Percentiles rank a stretch among this genome's conserved stretches.
phyloP scores from a whole-genome alignment of 768 basidiomycete genomes.

The Rhodotorula diobovata region DNA sequence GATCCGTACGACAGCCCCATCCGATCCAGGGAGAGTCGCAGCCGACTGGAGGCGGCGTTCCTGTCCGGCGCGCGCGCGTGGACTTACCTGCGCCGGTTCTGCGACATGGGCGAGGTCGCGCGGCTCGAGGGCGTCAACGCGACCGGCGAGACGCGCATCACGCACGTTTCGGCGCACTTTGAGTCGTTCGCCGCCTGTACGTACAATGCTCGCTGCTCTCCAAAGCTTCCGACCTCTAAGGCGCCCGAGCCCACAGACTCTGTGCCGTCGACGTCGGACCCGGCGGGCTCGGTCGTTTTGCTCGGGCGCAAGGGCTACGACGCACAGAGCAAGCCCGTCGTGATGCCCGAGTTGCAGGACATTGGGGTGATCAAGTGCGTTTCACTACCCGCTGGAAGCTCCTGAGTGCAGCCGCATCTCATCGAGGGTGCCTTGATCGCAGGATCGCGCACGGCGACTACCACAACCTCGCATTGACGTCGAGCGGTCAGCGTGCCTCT shows the following conservation, averaged over 20 bases:
- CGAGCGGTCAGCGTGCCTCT: conserved; percentile 71
- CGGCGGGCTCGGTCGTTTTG: conserved; percentile 50
- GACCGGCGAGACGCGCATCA: conserved; percentile 37
- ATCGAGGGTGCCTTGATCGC: not conserved
- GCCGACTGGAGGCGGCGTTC: conserved; percentile 34
- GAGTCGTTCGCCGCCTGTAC: conserved; percentile 62
- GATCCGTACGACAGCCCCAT: conserved; percentile 12
- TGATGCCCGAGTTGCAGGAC: conserved; percentile 71
- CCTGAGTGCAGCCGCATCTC: not conserved
- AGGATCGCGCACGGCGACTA: conserved; percentile 89
- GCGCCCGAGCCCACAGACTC: conserved; percentile 8
- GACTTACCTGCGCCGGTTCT: conserved; percentile 20
- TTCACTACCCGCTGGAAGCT: not conserved
- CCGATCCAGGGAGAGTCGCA: conserved; percentile 38
- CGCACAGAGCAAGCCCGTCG: conserved; percentile 54
- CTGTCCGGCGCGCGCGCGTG: conserved; percentile 53
- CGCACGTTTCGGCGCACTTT: conserved; percentile 79
- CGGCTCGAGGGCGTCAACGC: conserved; percentile 13
- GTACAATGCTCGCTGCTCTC: not conserved
- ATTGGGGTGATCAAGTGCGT: conserved; percentile 59
- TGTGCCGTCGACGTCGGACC: conserved; percentile 62
- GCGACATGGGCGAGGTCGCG: conserved; percentile 31
- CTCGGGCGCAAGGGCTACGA: conserved; percentile 53
- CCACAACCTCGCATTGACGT: conserved; percentile 79
- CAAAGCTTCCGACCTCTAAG: fast-evolving